Base-by-base conservation (phyloP, 2,329 filamentous ascomycete genomes). In the Pseudogymnoascus sp. region DNA sequence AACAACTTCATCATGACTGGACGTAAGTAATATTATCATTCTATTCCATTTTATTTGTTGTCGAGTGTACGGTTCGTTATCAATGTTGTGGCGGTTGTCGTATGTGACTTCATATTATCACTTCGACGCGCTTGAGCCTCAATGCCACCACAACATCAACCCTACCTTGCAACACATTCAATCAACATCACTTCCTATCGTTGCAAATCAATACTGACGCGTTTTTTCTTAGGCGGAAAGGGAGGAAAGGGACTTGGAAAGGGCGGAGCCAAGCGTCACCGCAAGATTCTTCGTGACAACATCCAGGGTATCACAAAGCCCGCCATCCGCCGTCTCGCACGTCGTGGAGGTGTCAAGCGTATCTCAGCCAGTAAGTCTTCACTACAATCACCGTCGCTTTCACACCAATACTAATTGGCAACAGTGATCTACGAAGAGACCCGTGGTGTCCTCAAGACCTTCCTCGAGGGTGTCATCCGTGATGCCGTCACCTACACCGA, bases 261-360 rank as follows among this genome's bases (percentile, higher is more conserved):
- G 86, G 92, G 92, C 68, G 92, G 92, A 77, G 92, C 92, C 79
- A 97, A 96, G 89, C 92, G 92, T 79, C 92, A 96, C 82, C 87
- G 92, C 74, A 96, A 96, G 89, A 96, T 96, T 82, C 84, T 96
- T 77, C 90, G 92, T 79, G 92, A 96, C 88, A 96, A 96, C 89
- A 96, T 96, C 75, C 92, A 96, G 82, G 92, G 92, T 80, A 96
- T 96, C 75, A 96, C 92, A 74, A 96, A 96, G 89, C 92, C 92
- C 71, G 92, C 92, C 72, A 96, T 96, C 79, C 88, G 92, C 73
- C 92, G 92, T 95, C 91, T 96, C 76, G 92, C 92, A 67, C 92
- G 92, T 80, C 91, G 92, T 94, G 92, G 92, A 78, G 92, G 92
- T 92, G 92, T 96, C 84, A 96, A 96, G 90, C 92, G 92, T 95